Conservation (phyloP, 2,329 filamentous ascomycete genomes). For the Aspergillus pseudoviridinutans region DNA sequence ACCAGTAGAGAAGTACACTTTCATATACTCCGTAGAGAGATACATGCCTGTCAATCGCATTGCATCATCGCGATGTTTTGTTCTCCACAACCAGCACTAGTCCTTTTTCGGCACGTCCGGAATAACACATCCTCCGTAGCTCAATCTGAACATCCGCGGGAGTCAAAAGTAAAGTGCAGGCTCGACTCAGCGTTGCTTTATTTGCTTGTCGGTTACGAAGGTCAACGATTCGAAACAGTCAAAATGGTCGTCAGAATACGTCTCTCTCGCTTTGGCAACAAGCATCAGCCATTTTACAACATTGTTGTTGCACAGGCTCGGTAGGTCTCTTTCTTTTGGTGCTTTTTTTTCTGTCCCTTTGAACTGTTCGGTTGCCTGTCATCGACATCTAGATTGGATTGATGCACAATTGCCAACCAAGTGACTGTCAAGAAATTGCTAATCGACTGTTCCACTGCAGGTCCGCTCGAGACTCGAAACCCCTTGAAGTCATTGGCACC, state of each 20-base stretch:
- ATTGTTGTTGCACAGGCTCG: slow-evolving; percentile 92
- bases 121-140: slow-evolving; percentile 23
- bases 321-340: slow-evolving; percentile 47
- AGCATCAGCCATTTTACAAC: slow-evolving; percentile 91
- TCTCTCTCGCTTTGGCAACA: slow-evolving; percentile 86
- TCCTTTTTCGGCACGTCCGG: slow-evolving; percentile 15
- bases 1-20: not conserved
- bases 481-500: slow-evolving; percentile 82
- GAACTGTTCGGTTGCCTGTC: not conserved
- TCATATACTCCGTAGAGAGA: not conserved
- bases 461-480: slow-evolving; percentile 79
- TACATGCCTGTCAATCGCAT: slow-evolving; percentile 17
- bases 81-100: slow-evolving; percentile 19
- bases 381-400: not conserved
- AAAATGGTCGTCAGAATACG: slow-evolving; percentile 91
- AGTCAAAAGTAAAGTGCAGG: not conserved
- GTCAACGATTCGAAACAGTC: slow-evolving; percentile 6
- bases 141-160: slow-evolving; percentile 25
- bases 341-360: not conserved
- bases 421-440: slow-evolving; percentile 1
- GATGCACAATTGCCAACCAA: not conserved
- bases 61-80: slow-evolving; percentile 16
- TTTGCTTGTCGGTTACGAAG: not conserved
- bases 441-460: slow-evolving; percentile 42
- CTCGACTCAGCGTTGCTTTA: not conserved